Evolutionary conservation across 768 basidiomycete species (phyloP), one percentile per base, ranked within the genome.

Genomic region (Russula sp.): DNA sequence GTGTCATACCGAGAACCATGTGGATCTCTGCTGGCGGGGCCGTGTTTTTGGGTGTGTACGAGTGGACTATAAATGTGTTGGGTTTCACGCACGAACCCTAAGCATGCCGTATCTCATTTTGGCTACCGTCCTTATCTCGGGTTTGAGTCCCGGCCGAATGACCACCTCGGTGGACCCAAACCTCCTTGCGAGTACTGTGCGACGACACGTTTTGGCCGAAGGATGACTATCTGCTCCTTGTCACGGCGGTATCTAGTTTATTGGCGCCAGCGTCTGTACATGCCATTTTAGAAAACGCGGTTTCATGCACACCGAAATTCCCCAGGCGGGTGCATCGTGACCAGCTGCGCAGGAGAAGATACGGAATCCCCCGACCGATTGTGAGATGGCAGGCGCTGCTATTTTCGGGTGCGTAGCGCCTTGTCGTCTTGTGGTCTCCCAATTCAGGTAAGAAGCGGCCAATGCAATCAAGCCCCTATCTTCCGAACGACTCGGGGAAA

Each of bases 11-110:
- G 29, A 82, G 97, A 70, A 98, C 95, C 42, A 71, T 97, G 55
- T 98, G 96, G 89, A 98, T 99, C 69, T 93, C 93, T 2, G 86
- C 91, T 2, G 97, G 97, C 3, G 97, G 97, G 2, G 94, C 95
- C 0, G 93, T 98, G 0, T 99, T 99, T 73, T 79, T 99, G 29
- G 97, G 97, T n/a, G 87, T 93, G 51, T 99, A 98, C 68, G 96
- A 99, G 72, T 87, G 84, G 82, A 60, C 64, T 8, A 62, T 67
- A 51, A 60, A 61, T 25, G 9, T 57, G 35, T 47, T 67, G 22
- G 25, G 51, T 50, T 57, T 59, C 7, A 42, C 65, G 32, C 29
- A 22, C 20, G 54, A 51, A 58, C 43, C 55, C n/a, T 63, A 43
- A 55, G 39, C 48, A 52, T 25, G 32, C 43, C 36, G 41, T 35